These are phyloP conservation scores for Hypoxylon fragiforme DNA, from an alignment of 495 filamentous ascomycete species.

Conservation along the genomic window DNA sequence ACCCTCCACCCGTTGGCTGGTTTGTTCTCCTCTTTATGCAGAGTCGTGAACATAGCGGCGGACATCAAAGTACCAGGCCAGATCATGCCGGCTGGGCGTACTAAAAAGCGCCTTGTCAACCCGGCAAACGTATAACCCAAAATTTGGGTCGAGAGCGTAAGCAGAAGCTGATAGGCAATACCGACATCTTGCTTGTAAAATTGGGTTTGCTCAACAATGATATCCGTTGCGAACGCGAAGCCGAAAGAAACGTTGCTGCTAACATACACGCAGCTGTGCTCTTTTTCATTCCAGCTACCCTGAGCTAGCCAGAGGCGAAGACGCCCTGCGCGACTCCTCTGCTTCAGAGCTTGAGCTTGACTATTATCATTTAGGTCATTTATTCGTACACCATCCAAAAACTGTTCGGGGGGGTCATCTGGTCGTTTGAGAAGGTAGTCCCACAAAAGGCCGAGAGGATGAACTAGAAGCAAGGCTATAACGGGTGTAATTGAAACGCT, in stretches of 20 bases:
- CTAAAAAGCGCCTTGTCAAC: conserved; percentile 74
- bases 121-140: conserved; percentile 84
- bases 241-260: conserved; percentile 91
- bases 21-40: conserved; percentile 81
- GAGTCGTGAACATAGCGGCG: conserved; percentile 80
- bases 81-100: conserved; percentile 84
- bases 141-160: conserved; percentile 83
- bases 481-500: conserved; percentile 84
- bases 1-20: conserved; percentile 84
- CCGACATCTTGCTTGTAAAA: conserved; percentile 80
- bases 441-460: conserved; percentile 79
- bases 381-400: conserved; percentile 55
- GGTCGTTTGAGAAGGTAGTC: conserved; percentile 66
- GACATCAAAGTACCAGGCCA: conserved; percentile 90
- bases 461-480: conserved; percentile 79
- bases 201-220: conserved; percentile 84
- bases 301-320: conserved; percentile 75
- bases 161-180: conserved; percentile 75
- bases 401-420: conserved; percentile 64
- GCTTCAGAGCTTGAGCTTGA: conserved; percentile 25
- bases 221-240: conserved; percentile 82
- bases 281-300: conserved; percentile 83
- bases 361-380: conserved; percentile 1
- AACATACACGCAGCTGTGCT: conserved; percentile 85
- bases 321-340: conserved; percentile 42